phyloP scores from a whole-genome alignment of 768 basidiomycete species.

The Termitomyces sp. region DNA sequence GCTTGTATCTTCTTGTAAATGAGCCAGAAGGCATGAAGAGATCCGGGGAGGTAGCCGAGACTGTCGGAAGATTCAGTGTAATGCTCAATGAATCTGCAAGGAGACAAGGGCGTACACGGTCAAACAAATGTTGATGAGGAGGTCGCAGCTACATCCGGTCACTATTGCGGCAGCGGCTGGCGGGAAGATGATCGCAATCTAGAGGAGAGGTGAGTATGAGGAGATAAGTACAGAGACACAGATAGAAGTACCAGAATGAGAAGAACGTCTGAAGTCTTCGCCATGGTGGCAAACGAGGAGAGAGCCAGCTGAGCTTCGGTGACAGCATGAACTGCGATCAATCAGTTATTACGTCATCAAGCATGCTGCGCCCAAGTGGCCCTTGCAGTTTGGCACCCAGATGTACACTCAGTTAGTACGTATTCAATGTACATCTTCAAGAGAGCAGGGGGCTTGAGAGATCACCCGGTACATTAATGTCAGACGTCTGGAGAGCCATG shows the following conservation, averaged over 20 bases:
- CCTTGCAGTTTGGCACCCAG: too few relatives aligned
- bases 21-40: constrained; percentile 81
- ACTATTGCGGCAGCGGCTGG: constrained; percentile 77
- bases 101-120: constrained; percentile 54
- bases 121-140: constrained; percentile 79
- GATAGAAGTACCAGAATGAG: constrained; percentile 58
- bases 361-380: too few relatives aligned
- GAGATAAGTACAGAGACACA: background rate
- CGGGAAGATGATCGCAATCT: constrained; percentile 81
- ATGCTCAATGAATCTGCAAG: background rate
- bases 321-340: constrained; percentile 2
- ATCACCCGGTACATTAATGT: too few relatives aligned
- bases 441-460: too few relatives aligned
- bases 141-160: constrained; percentile 81
- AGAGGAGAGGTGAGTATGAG: background rate
- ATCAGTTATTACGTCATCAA: constrained; percentile 14
- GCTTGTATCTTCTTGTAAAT: constrained; percentile 90
- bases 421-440: too few relatives aligned
- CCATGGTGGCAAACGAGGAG: constrained; percentile 31
- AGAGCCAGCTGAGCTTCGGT: too few relatives aligned
- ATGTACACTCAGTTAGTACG: too few relatives aligned
- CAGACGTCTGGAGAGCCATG: too few relatives aligned
- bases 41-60: constrained; percentile 76
- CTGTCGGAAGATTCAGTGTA: constrained; percentile 27
- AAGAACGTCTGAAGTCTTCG: constrained; percentile 68